A percentile compares a stretch with the other conserved stretches of the same genome.
Conservation (phyloP, 1,284 basidiomycete genomes). For the Ceratobasidium sp. region DNA sequence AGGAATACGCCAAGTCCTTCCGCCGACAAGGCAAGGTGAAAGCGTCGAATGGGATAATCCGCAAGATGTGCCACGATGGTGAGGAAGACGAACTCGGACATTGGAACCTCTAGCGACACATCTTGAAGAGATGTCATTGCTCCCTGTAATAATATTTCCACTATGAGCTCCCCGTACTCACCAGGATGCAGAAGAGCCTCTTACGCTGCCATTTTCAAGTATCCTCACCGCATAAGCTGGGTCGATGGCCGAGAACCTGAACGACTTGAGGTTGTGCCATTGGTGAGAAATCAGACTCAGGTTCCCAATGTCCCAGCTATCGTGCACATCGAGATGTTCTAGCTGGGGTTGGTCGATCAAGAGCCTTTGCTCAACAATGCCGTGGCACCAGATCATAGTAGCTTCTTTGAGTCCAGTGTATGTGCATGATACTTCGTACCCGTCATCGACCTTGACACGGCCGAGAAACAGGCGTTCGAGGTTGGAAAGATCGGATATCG, state of each 20-base stretch:
- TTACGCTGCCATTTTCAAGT: slow-evolving; percentile 39
- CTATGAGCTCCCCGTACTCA: slow-evolving; percentile 32
- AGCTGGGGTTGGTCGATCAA: slow-evolving; percentile 17
- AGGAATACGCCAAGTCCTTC: slow-evolving; percentile 25
- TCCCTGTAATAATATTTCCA: slow-evolving; percentile 25
- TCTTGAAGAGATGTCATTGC: slow-evolving; percentile 40
- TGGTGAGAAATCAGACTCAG: slow-evolving; percentile 27
- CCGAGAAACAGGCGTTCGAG: slow-evolving; percentile 38
- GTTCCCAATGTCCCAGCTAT: slow-evolving; percentile 40
- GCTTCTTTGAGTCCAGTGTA: slow-evolving; percentile 27
- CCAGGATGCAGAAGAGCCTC: slow-evolving; percentile 29
- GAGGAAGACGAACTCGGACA: slow-evolving; percentile 19
- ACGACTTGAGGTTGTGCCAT: slow-evolving; percentile 40
- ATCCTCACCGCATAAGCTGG: slow-evolving; percentile 17
- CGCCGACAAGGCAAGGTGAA: slow-evolving; percentile 31
- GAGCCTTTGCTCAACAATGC: slow-evolving; percentile 32
- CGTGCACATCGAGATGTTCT: slow-evolving; percentile 37
- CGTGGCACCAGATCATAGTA: slow-evolving; percentile 37
- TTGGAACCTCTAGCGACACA: slow-evolving; percentile 36
- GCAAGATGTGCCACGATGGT: slow-evolving; percentile 11
- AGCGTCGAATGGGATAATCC: slow-evolving; percentile 16
- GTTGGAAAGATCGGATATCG: slow-evolving; percentile 14
- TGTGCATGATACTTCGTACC: slow-evolving; percentile 20
- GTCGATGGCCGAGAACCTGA: slow-evolving; percentile 37
- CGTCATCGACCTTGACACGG: slow-evolving; percentile 37